A percentile compares a stretch with the other conserved stretches of the same genome.
Conservation (phyloP, 2,329 filamentous ascomycete species). For the Beauveria sp. region DNA sequence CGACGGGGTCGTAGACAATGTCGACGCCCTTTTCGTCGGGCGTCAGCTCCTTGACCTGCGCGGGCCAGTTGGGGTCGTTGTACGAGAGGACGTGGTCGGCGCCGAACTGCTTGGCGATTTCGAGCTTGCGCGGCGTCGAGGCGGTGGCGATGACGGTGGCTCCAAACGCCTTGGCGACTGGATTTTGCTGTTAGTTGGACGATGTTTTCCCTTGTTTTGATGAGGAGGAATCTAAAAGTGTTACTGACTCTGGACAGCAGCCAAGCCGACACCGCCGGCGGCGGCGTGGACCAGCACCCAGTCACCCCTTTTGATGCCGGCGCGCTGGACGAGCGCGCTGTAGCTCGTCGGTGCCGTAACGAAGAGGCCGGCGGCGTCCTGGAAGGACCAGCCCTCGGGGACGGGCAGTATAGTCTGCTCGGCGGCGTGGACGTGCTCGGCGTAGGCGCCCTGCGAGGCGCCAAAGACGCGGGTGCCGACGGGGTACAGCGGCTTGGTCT, state of each 20-base stretch:
- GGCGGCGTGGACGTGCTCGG: conserved; percentile 60
- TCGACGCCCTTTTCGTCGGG: conserved; percentile 70
- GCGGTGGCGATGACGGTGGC: conserved; percentile 92
- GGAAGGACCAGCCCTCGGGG: conserved; percentile 73
- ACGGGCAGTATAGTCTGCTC: conserved; percentile 66
- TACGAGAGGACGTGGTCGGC: conserved; percentile 83
- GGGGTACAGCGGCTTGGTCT: conserved; percentile 45
- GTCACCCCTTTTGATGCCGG: conserved; percentile 70
- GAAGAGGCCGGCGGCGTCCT: conserved; percentile 81
- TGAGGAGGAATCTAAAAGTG: no score
- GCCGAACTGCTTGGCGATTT: conserved; percentile 71
- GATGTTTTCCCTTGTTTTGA: no score
- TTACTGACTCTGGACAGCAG: conserved; percentile 66
- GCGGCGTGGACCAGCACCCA: conserved; percentile 87
- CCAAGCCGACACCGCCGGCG: conserved; percentile 83
- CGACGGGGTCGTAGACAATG: conserved; percentile 92
- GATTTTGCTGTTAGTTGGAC: background rate
- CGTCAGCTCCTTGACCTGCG: conserved; percentile 67
- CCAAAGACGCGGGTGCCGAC: conserved; percentile 82
- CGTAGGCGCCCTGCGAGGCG: conserved; percentile 77
- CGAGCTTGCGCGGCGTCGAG: conserved; percentile 69
- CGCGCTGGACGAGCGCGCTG: conserved; percentile 70
- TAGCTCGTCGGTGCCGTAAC: conserved; percentile 90
- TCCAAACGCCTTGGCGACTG: conserved; percentile 80
- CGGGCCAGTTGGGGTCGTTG: conserved; percentile 53